A percentile compares a stretch with the other conserved stretches of the same genome.
These are phyloP conservation scores for Musa beccarii DNA, from an alignment of 176 grass and related monocot species.

Conservation along the genomic window DNA sequence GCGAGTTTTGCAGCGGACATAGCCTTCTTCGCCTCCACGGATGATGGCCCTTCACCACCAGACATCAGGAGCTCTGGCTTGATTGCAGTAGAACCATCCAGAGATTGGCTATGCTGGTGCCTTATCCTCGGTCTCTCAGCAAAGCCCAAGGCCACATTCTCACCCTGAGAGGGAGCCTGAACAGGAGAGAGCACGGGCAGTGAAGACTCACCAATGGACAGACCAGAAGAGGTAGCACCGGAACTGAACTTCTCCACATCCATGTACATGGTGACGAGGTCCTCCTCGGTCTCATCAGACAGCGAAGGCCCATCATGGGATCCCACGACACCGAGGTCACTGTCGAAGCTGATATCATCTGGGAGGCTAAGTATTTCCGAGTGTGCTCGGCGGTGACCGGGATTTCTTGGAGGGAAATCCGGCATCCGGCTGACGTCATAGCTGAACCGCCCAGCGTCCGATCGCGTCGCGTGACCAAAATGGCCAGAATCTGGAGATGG, in stretches of 20 bases:
- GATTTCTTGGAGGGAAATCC: conserved; percentile 29
- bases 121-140: conserved; percentile 35
- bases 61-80: conserved; percentile 57
- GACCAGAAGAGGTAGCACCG: conserved; percentile 34
- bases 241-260: conserved; percentile 70
- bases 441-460: conserved; percentile 5
- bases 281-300: conserved; percentile 14
- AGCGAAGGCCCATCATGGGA: conserved; percentile 4
- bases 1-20: conserved; percentile 73
- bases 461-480: neutral
- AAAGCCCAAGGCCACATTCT: neutral
- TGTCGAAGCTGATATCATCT: conserved; percentile 21
- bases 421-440: conserved; percentile 42
- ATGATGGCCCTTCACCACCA: conserved; percentile 40
- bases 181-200: neutral
- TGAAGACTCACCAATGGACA: conserved; percentile 19
- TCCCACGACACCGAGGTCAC: conserved; percentile 18
- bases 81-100: conserved; percentile 71
- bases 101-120: conserved; percentile 93
- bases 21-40: conserved; percentile 73
- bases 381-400: conserved; percentile 53
- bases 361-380: conserved; percentile 69
- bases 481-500: neutral
- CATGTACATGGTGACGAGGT: conserved; percentile 6
- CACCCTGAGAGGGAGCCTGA: neutral